Conservation (phyloP, 257 asterid genomes). For the Misopates orontium region DNA sequence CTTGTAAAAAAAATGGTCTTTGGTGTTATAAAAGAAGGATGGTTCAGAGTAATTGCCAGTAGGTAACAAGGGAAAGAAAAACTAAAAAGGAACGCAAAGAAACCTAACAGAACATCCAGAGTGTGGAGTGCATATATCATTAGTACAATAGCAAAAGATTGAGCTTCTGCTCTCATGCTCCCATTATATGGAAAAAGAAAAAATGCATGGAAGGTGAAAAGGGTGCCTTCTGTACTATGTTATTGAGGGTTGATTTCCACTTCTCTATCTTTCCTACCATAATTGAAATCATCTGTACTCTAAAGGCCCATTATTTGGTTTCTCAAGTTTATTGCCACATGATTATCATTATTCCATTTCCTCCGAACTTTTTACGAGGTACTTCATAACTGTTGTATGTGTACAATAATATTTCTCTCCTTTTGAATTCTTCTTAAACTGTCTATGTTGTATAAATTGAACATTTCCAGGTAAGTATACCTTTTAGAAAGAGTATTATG, state of each 20-base stretch:
- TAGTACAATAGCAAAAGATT: not conserved
- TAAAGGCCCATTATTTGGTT: not conserved
- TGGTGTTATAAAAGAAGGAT: too few relatives aligned
- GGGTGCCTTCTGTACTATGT: too few relatives aligned
- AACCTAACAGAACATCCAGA: not conserved
- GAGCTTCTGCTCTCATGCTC: not conserved
- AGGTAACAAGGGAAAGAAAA: too few relatives aligned
- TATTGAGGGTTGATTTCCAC: too few relatives aligned
- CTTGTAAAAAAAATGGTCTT: too few relatives aligned
- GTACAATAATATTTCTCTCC: too few relatives aligned
- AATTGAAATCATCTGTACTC: not conserved
- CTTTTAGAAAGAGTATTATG: not conserved
- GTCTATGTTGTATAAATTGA: not conserved
- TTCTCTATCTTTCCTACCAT: too few relatives aligned
- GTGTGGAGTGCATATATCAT: not conserved
- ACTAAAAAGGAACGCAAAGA: not conserved
- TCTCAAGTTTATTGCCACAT: not conserved
- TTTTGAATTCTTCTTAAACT: not conserved
- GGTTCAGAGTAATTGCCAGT: too few relatives aligned
- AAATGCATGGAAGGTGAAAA: too few relatives aligned
- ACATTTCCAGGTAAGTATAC: constrained; percentile 12
- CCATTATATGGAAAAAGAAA: too few relatives aligned
- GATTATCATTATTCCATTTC: not conserved
- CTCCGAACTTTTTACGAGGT: not conserved
- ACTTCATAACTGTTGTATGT: not conserved